Evolutionary conservation across 2,329 filamentous ascomycete species (phyloP).

Genomic region (Aspergillus transmontanensis): DNA sequence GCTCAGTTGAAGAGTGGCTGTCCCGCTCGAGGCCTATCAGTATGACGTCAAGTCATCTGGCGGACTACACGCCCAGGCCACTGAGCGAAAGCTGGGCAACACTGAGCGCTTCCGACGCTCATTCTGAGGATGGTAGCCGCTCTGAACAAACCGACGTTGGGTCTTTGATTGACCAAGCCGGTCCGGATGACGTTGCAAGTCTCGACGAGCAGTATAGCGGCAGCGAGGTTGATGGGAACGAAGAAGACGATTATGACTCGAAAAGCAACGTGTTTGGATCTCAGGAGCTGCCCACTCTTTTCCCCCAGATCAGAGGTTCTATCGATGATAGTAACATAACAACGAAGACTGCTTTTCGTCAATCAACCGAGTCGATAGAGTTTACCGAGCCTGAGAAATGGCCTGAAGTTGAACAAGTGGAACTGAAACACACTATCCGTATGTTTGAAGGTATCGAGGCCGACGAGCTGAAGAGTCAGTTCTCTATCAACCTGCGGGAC

Average conservation of each 20-base stretch:
- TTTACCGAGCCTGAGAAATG: slow-evolving; percentile 46
- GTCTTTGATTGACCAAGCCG: slow-evolving; percentile 47
- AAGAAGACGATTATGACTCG: slow-evolving; percentile 33
- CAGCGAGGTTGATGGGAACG: slow-evolving; percentile 38
- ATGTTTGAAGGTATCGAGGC: slow-evolving; percentile 37
- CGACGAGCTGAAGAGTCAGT: slow-evolving; percentile 29
- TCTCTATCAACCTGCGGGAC: slow-evolving; percentile 31
- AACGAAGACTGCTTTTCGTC: slow-evolving; percentile 34
- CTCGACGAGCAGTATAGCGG: slow-evolving; percentile 42
- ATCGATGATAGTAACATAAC: slow-evolving; percentile 42
- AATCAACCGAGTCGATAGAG: slow-evolving; percentile 42
- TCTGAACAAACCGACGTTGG: slow-evolving; percentile 48
- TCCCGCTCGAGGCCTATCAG: slow-evolving; percentile 44
- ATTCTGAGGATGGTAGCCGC: slow-evolving; percentile 48
- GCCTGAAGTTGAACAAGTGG: slow-evolving; percentile 41
- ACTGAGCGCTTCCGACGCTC: slow-evolving; percentile 45
- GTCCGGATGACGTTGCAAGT: slow-evolving; percentile 48
- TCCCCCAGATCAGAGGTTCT: slow-evolving; percentile 29
- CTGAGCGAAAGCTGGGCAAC: slow-evolving; percentile 52
- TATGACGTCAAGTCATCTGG: slow-evolving; percentile 41
- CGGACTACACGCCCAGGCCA: slow-evolving; percentile 31
- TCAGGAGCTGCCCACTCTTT: slow-evolving; percentile 32
- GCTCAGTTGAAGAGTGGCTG: slow-evolving; percentile 44
- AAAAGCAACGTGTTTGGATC: slow-evolving; percentile 32
- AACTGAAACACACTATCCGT: slow-evolving; percentile 46